phyloP scores from a whole-genome alignment of 768 basidiomycete genomes.

The Amanita pseudoporphyria region DNA sequence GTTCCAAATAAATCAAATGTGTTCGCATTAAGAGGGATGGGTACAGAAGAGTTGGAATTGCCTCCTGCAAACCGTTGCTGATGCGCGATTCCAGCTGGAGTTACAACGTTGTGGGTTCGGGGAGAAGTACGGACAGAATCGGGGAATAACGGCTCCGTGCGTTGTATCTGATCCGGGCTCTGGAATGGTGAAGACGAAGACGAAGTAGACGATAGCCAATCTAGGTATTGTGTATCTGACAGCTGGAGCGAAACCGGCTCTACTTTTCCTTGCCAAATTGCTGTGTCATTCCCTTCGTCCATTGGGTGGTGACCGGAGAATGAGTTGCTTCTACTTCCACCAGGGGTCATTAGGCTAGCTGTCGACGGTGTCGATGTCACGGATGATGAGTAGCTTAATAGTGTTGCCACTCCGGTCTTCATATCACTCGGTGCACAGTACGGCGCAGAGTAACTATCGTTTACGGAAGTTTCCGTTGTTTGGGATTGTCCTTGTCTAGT shows the following conservation, averaged over 20 bases:
- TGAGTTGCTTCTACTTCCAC: constrained; percentile 1
- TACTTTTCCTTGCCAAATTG: constrained; percentile 1
- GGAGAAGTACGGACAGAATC: neutral
- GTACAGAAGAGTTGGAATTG: neutral
- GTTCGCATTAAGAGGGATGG: neutral
- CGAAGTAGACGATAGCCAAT: constrained; percentile 1
- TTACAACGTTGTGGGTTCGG: neutral
- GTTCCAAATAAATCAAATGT: constrained; percentile 1
- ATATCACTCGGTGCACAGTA: neutral
- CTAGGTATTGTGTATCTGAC: constrained; percentile 1
- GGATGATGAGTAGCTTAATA: neutral
- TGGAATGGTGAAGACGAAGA: constrained; percentile 4
- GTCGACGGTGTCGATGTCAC: neutral
- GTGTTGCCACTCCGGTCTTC: neutral
- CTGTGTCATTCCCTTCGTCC: neutral
- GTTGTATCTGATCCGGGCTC: neutral
- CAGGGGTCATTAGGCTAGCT: neutral
- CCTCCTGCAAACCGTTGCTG: neutral
- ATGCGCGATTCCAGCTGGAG: neutral
- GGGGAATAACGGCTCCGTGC: neutral
- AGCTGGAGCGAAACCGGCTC: constrained; percentile 1
- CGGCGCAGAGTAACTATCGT: neutral
- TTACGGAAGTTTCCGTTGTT: neutral
- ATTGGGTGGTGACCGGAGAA: neutral
- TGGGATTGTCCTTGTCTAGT: neutral